Evolutionary conservation across 176 grass and related monocot genomes (phyloP).

Genomic region (Guadua angustifolia): DNA sequence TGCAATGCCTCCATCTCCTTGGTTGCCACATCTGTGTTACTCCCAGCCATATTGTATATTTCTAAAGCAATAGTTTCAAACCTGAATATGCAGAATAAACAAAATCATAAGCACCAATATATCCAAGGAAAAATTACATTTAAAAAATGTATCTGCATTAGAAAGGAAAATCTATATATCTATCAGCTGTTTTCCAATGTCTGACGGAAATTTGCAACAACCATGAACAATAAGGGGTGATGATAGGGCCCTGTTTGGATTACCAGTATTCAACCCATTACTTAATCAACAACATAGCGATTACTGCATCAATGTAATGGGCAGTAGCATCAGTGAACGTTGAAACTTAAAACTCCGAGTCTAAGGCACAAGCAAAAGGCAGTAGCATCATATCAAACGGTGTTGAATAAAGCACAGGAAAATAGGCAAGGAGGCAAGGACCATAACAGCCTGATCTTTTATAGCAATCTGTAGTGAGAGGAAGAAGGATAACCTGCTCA

Average conservation of each 20-base stretch:
- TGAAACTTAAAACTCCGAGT: no score
- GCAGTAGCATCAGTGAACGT: no score
- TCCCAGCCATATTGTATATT: conserved; percentile 37
- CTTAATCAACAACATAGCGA: not conserved
- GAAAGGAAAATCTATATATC: not conserved
- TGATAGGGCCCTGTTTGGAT: not conserved
- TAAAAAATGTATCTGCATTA: not conserved
- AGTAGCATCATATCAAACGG: no score
- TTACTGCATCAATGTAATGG: not conserved
- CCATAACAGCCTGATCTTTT: no score
- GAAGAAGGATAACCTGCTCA: no score
- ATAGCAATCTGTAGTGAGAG: no score
- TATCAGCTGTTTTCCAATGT: not conserved
- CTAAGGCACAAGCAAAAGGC: no score
- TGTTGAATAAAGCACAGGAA: no score
- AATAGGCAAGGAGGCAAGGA: no score
- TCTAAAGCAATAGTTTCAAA: not conserved
- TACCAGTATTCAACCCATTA: not conserved
- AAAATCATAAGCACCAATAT: conserved; percentile 26
- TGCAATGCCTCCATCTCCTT: conserved; percentile 51
- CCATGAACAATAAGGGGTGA: not conserved
- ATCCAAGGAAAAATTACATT: conserved; percentile 1
- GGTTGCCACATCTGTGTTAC: conserved; percentile 11
- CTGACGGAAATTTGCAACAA: not conserved
- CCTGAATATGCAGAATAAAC: conserved; percentile 39